Conservation (phyloP, 1,284 basidiomycete species). For the Ganoderma sinense region DNA sequence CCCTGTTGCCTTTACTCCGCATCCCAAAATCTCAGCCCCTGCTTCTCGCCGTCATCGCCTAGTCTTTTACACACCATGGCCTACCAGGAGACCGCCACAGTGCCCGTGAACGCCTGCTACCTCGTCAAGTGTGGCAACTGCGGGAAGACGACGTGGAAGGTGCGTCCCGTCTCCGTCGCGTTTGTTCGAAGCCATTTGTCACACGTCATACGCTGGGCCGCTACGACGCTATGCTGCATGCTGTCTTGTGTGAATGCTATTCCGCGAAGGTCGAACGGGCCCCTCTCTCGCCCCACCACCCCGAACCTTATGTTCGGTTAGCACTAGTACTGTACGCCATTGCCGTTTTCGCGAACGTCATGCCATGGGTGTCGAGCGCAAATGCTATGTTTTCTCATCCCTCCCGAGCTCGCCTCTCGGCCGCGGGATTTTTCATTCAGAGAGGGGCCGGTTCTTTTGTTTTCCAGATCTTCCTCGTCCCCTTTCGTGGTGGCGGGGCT, state of each 20-base stretch:
- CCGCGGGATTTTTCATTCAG: not conserved
- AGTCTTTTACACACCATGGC: constrained; percentile 30
- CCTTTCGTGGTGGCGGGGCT: not conserved
- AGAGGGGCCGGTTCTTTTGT: not conserved
- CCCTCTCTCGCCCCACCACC: constrained; percentile 5
- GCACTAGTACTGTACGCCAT: not conserved
- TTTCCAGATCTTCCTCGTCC: not conserved
- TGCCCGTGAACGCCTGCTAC: constrained; percentile 63
- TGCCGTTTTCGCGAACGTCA: not conserved
- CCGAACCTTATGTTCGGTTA: constrained; percentile 3
- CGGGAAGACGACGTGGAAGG: constrained; percentile 79
- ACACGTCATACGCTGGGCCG: not conserved
- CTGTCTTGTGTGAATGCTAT: too few relatives aligned
- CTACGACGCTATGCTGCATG: not conserved
- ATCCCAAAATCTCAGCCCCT: not conserved
- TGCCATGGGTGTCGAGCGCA: not conserved
- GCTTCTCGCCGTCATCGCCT: not conserved
- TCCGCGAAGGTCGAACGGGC: not conserved
- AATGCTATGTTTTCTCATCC: not conserved
- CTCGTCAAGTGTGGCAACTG: constrained; percentile 67
- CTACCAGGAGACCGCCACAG: constrained; percentile 31
- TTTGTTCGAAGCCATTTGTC: not conserved
- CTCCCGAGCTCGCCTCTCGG: not conserved
- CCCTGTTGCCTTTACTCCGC: not conserved
- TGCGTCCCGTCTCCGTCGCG: constrained; percentile 41